These are phyloP conservation scores for Backusella luteola DNA, from an alignment of 192 early-diverging fungal genomes.

Conservation along the genomic window DNA sequence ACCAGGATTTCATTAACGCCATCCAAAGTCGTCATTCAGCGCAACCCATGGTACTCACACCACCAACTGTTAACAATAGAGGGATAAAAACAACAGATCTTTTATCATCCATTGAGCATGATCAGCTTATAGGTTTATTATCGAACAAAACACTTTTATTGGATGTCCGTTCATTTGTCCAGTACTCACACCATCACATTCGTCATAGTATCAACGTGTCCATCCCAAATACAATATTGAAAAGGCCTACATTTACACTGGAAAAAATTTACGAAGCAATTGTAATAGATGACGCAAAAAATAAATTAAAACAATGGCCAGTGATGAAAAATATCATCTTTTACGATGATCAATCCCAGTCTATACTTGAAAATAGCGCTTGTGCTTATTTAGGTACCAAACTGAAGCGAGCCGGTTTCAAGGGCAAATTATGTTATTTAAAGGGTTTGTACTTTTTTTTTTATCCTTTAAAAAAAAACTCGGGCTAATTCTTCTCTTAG, in stretches of 20 bases:
- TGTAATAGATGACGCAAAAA: conserved; percentile 47
- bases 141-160: conserved; percentile 31
- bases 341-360: conserved; percentile 60
- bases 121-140: no score
- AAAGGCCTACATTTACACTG: conserved; percentile 60
- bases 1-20: conserved; percentile 34
- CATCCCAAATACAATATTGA: conserved; percentile 75
- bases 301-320: conserved; percentile 49
- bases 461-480: background rate
- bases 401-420: conserved; percentile 52
- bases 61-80: background rate
- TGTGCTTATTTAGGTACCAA: conserved; percentile 57
- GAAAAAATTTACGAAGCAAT: conserved; percentile 61
- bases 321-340: conserved; percentile 59
- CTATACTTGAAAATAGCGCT: conserved; percentile 45
- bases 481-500: conserved; percentile 24
- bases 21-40: conserved; percentile 29
- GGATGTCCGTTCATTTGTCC: conserved; percentile 68
- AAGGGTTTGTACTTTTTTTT: conserved; percentile 33
- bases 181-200: conserved; percentile 52
- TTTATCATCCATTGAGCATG: background rate
- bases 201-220: conserved; percentile 62
- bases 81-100: background rate
- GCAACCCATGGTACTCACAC: conserved; percentile 14
- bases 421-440: conserved; percentile 44